Evolutionary conservation across 1,284 basidiomycete species (phyloP).

Genomic region (Stygiomarasmius scandens): DNA sequence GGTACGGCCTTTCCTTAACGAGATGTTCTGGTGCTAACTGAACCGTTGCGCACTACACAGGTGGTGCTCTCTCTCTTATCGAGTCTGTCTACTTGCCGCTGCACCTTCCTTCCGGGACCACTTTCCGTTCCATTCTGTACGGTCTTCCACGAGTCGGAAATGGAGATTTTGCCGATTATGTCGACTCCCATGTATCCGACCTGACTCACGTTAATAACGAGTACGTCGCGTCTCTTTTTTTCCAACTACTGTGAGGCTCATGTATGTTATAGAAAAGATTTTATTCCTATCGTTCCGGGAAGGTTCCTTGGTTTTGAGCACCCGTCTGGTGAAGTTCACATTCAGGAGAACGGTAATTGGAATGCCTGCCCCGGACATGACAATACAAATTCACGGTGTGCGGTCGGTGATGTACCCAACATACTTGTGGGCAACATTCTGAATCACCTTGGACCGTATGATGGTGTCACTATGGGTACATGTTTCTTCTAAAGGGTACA

Average conservation of each 20-base stretch:
- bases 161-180: constrained; percentile 58
- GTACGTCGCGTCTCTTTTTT: constrained; percentile 25
- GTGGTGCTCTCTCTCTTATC: constrained; percentile 57
- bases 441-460: constrained; percentile 62
- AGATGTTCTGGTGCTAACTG: not conserved
- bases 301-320: constrained; percentile 57
- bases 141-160: constrained; percentile 70
- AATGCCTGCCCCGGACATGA: constrained; percentile 56
- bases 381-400: constrained; percentile 52
- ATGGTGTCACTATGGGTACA: constrained; percentile 51
- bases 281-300: constrained; percentile 51
- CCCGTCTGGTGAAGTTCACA: constrained; percentile 61
- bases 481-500: no score
- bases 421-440: constrained; percentile 44
- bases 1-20: constrained; percentile 29
- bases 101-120: constrained; percentile 30
- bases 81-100: constrained; percentile 37
- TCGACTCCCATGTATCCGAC: constrained; percentile 42
- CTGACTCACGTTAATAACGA: constrained; percentile 55
- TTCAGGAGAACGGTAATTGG: constrained; percentile 33
- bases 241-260: constrained; percentile 11
- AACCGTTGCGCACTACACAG: constrained; percentile 28
- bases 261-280: constrained; percentile 35
- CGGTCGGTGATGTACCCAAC: constrained; percentile 54
- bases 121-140: constrained; percentile 42